Base-by-base conservation (phyloP, 2,329 filamentous ascomycete species). In the Diplodia corticola region DNA sequence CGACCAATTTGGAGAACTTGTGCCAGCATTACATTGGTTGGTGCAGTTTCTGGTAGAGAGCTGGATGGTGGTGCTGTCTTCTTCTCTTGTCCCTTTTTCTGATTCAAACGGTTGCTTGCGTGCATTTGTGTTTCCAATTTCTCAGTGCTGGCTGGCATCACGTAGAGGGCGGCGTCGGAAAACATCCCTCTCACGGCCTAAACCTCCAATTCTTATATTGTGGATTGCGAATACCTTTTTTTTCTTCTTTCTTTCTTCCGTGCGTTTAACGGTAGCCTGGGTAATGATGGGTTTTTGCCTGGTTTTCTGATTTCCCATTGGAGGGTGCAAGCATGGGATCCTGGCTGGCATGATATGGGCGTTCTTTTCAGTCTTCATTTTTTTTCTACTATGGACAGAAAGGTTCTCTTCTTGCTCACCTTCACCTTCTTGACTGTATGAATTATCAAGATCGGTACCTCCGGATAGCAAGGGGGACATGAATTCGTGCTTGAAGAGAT, bases 21-120 rank as follows among this genome's bases (percentile, higher is more conserved):
- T 99, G 95, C 77, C 95, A 98, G 83, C 95, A 98, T 82, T 99
- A 97, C 78, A 97, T 98, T 73, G 95, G 95, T 69, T 98, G 94
- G 94, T 98, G 94, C 80, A 96, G 92, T 80, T 98, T 97, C 85
- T 98, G 94, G 94, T 98, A 64, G 37, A 30, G n/a, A n/a, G 24
- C 10, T 22, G 55, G 4, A 40, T 13, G 26, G 55, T 28, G 20
- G 12, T 17, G 24, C 6, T 40, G 22, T 28, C 12, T 9, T 60
- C 35, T 48, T 48, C 5, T 30, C 17, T 49, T 35, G 22, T 20
- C 24, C 10, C n/a, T 12, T 26, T 13, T 17, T 61, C 44, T n/a
- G 17, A 35, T 26, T 44, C 30, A 5, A 20, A 2, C 20, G 40
- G 17, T 20, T 26, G 48, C 55, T 46, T 61, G 20, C 55, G 35